Percentiles rank a stretch among this genome's conserved stretches.
phyloP scores from a whole-genome alignment of 306 rosid species.

The Fragaria iinumae region DNA sequence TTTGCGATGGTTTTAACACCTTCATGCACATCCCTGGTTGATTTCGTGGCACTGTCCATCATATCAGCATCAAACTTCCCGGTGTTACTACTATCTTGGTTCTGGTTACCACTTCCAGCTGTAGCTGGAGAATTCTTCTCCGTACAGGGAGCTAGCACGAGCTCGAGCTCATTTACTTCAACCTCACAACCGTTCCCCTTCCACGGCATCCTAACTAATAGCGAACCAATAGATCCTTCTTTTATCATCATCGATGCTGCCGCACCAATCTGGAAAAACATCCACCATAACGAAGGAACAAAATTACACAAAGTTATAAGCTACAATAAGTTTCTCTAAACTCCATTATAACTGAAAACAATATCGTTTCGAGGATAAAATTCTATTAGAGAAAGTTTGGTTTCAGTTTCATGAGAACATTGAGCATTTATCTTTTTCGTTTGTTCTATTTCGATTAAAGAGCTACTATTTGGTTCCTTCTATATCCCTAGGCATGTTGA shows the following conservation, averaged over 20 bases:
- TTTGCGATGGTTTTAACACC: slow-evolving; percentile 93
- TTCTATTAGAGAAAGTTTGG: no score
- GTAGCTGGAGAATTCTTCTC: slow-evolving; percentile 30
- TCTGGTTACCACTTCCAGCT: slow-evolving; percentile 43
- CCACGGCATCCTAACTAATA: slow-evolving; percentile 88
- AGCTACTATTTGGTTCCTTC: neutral
- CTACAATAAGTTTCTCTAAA: neutral
- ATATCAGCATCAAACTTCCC: slow-evolving; percentile 38
- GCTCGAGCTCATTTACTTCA: slow-evolving; percentile 85
- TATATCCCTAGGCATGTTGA: neutral
- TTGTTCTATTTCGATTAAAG: neutral
- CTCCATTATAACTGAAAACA: neutral
- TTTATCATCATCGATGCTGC: slow-evolving; percentile 52
- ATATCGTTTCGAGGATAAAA: no score
- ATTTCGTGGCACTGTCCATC: slow-evolving; percentile 43
- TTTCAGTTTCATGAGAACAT: neutral
- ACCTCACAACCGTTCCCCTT: slow-evolving; percentile 76
- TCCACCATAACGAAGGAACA: slow-evolving; percentile 18
- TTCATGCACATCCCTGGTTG: slow-evolving; percentile 74
- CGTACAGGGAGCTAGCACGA: slow-evolving; percentile 60
- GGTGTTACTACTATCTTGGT: slow-evolving; percentile 31
- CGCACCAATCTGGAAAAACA: slow-evolving; percentile 42
- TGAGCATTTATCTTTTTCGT: neutral
- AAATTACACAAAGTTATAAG: neutral
- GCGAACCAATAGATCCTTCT: slow-evolving; percentile 88